phyloP scores from a whole-genome alignment of 176 grass and related monocot species.

The Musa itinerans region DNA sequence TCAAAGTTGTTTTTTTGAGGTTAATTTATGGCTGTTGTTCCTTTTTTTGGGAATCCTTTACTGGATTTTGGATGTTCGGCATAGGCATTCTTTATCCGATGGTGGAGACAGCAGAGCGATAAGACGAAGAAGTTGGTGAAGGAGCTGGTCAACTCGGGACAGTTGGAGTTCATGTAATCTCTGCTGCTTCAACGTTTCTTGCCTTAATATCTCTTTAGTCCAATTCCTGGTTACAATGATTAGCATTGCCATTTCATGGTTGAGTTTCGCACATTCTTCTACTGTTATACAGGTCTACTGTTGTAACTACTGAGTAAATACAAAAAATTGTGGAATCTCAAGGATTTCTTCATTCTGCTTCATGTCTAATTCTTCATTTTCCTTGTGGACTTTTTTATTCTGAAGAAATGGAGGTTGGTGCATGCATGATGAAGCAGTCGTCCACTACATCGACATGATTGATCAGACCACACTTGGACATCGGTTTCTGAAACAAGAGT shows the following conservation, averaged over 20 bases:
- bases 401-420: constrained; percentile 85
- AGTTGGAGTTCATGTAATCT: constrained; percentile 77
- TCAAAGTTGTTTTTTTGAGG: neutral
- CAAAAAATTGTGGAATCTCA: neutral
- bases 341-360: neutral
- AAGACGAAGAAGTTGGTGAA: constrained; percentile 53
- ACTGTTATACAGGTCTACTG: no score
- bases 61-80: neutral
- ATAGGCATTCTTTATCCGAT: constrained; percentile 82
- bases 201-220: neutral
- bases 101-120: constrained; percentile 80
- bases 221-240: neutral
- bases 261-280: neutral
- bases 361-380: neutral
- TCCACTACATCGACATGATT: constrained; percentile 96
- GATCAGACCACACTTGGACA: constrained; percentile 86
- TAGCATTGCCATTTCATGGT: neutral
- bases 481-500: constrained; percentile 71
- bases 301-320: neutral
- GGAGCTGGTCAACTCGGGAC: constrained; percentile 62
- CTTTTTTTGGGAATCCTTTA: neutral
- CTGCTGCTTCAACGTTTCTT: neutral
- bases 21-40: no score
- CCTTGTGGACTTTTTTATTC: neutral
- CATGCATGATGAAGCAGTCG: constrained; percentile 80